A percentile compares a stretch with the other conserved stretches of the same genome.
Evolutionary conservation across 1,284 basidiomycete genomes (phyloP).

Genomic region (Naganishia cerealis): DNA sequence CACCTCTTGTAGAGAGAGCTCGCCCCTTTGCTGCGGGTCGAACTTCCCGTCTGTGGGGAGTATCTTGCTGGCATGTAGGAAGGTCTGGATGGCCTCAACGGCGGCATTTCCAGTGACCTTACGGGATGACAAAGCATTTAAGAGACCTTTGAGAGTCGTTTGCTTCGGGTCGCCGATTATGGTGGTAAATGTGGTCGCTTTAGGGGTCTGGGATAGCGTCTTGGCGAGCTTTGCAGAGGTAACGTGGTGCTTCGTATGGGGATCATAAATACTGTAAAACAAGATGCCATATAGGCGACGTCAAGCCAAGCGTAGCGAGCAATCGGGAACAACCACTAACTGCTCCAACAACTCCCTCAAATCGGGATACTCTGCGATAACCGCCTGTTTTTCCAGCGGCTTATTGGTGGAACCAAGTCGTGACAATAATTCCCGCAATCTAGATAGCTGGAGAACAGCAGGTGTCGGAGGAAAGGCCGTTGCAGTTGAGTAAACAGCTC

Average conservation of each 20-base stretch:
- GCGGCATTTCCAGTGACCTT: slow-evolving; percentile 38
- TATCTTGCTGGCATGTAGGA: slow-evolving; percentile 36
- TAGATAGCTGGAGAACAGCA: slow-evolving; percentile 30
- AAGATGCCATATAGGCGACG: background rate
- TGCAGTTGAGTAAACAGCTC: background rate
- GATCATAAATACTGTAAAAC: slow-evolving; percentile 14
- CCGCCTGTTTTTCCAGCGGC: slow-evolving; percentile 37
- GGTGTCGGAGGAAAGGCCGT: background rate
- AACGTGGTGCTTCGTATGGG: slow-evolving; percentile 23
- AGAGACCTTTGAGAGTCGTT: slow-evolving; percentile 34
- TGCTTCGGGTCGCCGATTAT: background rate
- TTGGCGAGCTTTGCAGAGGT: slow-evolving; percentile 23
- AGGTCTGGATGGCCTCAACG: slow-evolving; percentile 34
- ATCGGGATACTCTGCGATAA: slow-evolving; percentile 45
- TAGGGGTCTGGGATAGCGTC: background rate
- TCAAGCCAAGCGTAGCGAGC: background rate
- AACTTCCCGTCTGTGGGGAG: background rate
- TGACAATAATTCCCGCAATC: slow-evolving; percentile 38
- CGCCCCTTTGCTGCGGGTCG: background rate
- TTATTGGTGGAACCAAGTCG: slow-evolving; percentile 40
- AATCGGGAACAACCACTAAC: slow-evolving; percentile 37
- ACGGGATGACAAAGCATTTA: slow-evolving; percentile 35
- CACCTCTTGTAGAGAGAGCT: slow-evolving; percentile 32
- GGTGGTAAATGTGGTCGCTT: background rate
- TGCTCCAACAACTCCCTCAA: slow-evolving; percentile 43